Percentiles rank a stretch among this genome's conserved stretches.
These are phyloP conservation scores for Chaetomium sp. DNA, from an alignment of 2,329 filamentous ascomycete species.

Conservation along the genomic window DNA sequence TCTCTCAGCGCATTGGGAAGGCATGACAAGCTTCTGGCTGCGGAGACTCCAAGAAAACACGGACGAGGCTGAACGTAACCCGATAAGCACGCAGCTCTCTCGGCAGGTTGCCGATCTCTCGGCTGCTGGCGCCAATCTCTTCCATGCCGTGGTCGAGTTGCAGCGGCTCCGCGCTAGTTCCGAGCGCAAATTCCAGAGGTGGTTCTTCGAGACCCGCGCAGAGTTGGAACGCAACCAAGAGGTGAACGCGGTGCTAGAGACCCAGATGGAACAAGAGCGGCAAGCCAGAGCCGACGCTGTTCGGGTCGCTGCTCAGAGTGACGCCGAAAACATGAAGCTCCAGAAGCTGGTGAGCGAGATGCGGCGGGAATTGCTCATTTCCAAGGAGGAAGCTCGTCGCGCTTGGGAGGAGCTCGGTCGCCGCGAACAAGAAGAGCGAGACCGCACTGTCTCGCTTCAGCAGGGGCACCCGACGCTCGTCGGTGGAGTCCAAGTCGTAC, in stretches of 20 bases:
- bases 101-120: slow-evolving; percentile 97
- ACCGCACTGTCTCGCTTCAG: slow-evolving; percentile 80
- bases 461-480: slow-evolving; percentile 87
- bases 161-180: slow-evolving; percentile 92
- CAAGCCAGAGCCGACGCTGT: slow-evolving; percentile 68
- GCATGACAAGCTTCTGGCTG: slow-evolving; percentile 96
- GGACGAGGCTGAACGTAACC: slow-evolving; percentile 78
- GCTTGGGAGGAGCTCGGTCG: slow-evolving; percentile 97
- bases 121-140: slow-evolving; percentile 92
- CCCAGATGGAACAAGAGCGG: slow-evolving; percentile 73
- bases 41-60: slow-evolving; percentile 88
- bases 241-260: slow-evolving; percentile 76
- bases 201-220: slow-evolving; percentile 93
- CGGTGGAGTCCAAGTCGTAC: slow-evolving; percentile 91
- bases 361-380: slow-evolving; percentile 89
- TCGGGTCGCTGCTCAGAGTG: slow-evolving; percentile 64
- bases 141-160: slow-evolving; percentile 95
- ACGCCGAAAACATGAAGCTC: slow-evolving; percentile 67
- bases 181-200: slow-evolving; percentile 95
- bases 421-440: slow-evolving; percentile 89
- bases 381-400: slow-evolving; percentile 90
- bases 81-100: slow-evolving; percentile 83
- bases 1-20: slow-evolving; percentile 96
- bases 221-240: slow-evolving; percentile 87
- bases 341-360: slow-evolving; percentile 85